Base-by-base conservation (phyloP, 495 filamentous ascomycete species). In the Lophium mytilinum region DNA sequence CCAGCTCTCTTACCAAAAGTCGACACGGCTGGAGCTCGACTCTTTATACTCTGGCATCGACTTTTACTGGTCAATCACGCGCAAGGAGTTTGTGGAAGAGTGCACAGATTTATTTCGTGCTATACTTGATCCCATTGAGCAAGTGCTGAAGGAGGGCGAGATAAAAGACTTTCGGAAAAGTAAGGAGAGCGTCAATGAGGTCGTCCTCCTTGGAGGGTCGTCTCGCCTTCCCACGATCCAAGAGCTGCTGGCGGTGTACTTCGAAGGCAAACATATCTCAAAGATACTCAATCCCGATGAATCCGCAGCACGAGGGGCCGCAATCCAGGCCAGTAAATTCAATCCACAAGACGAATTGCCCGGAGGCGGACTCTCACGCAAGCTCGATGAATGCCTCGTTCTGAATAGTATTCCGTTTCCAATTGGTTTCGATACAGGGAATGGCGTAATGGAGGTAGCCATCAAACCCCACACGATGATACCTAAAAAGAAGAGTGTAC, bases 231-330 rank as follows among this genome's bases (percentile, higher is more conserved):
- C 92, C 65, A 96, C 96, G 84, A 89, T 96, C 62, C 86, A 90
- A 75, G 73, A 83, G 64, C 87, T 97, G 66, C 84, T 97, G 55
- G 89, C 96, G 80, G 92, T 97, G 75, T 97, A 80, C 81, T 97
- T 97, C 72, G 76, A 89, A 73, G 96, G 95, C 85, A 86, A 90
- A 75, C 89, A 90, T 65, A 88, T 84, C 84, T 30, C 24, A 30
- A 96, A 97, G 87, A 88, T 88, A 79, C 94, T 97, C 70, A 97
- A 97, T 80, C 92, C 92, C 61, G 92, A 97, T 75, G 91, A 97
- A 75, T 92, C 92, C 75, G 92, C 96, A 64, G 92, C 92, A 70
- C 96, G 90, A 73, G 92, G 92, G 74, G 92, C 92, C 60, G 92
- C 92, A 69, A 90, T 97, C 68, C 92, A 97, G 79, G 92, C 87